phyloP scores from a whole-genome alignment of 768 basidiomycete genomes.

The Termitomyces sp. region DNA sequence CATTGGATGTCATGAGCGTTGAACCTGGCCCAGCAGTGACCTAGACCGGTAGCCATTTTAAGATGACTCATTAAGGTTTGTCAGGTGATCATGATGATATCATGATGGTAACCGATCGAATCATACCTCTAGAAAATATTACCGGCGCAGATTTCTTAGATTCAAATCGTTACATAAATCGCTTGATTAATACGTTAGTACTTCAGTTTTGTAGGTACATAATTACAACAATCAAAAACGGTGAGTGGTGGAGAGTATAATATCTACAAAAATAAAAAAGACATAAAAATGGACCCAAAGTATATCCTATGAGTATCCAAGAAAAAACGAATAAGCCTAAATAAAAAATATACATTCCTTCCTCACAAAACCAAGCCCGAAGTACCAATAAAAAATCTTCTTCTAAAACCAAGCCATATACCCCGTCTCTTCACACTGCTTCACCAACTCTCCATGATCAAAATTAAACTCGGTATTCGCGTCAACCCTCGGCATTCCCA shows the following conservation, averaged over 20 bases:
- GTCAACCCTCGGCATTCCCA: slow-evolving; percentile 43
- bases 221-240: background rate
- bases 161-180: background rate
- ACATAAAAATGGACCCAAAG: background rate
- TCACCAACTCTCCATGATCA: slow-evolving; percentile 53
- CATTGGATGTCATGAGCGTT: no score
- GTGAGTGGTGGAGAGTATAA: background rate
- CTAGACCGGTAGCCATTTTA: no score
- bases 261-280: background rate
- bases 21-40: no score
- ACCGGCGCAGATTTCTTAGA: no score
- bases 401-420: slow-evolving; percentile 67
- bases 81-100: background rate
- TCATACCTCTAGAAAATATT: no score
- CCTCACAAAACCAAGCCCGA: background rate
- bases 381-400: background rate
- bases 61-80: no score
- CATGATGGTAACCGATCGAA: background rate
- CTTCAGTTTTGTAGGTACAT: background rate
- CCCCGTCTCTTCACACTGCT: slow-evolving; percentile 51
- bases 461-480: slow-evolving; percentile 55
- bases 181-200: background rate
- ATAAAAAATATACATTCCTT: background rate
- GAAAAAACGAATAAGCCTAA: background rate
- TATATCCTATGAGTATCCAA: background rate